Percentiles rank a stretch among this genome's conserved stretches.
Conservation (phyloP, 2,329 filamentous ascomycete genomes). For the Colletotrichum zoysiae region DNA sequence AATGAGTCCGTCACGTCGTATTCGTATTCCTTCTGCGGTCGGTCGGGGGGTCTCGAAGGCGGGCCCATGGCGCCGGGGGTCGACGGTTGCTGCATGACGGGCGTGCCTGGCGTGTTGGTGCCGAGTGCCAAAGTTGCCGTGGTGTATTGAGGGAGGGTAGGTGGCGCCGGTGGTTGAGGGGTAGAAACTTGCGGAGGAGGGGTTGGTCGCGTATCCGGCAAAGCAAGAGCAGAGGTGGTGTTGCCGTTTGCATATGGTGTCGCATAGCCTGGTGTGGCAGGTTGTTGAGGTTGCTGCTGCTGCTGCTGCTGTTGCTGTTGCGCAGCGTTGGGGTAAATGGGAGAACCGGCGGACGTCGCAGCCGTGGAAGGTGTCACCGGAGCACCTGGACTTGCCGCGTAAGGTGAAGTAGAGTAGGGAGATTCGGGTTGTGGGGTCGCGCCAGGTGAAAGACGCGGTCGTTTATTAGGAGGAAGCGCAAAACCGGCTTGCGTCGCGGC, state of each 20-base stretch:
- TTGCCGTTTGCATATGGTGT: constrained; percentile 57
- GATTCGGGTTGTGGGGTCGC: constrained; percentile 76
- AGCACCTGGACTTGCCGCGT: constrained; percentile 60
- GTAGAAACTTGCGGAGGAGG: constrained; percentile 43
- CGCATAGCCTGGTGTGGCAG: constrained; percentile 48
- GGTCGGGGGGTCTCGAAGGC: constrained; percentile 72
- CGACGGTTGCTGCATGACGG: constrained; percentile 43
- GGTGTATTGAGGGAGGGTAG: constrained; percentile 43
- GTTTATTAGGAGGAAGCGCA: constrained; percentile 77
- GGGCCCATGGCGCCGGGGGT: constrained; percentile 64
- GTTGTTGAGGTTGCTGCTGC: constrained; percentile 42
- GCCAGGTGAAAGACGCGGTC: constrained; percentile 77
- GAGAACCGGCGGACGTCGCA: constrained; percentile 53
- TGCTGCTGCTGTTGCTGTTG: constrained; percentile 24
- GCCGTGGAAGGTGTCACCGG: constrained; percentile 55
- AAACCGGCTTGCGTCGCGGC: constrained; percentile 66
- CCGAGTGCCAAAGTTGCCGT: constrained; percentile 43
- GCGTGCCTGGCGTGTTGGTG: constrained; percentile 25
- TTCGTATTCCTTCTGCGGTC: constrained; percentile 70
- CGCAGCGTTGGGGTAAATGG: constrained; percentile 47
- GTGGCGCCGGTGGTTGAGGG: constrained; percentile 34
- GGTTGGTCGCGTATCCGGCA: constrained; percentile 44
- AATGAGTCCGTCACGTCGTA: constrained; percentile 88
- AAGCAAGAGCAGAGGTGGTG: constrained; percentile 45
- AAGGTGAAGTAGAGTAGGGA: constrained; percentile 68